Evolutionary conservation across 2,329 filamentous ascomycete genomes (phyloP).

Genomic region (Chrysoporthe puriensis): DNA sequence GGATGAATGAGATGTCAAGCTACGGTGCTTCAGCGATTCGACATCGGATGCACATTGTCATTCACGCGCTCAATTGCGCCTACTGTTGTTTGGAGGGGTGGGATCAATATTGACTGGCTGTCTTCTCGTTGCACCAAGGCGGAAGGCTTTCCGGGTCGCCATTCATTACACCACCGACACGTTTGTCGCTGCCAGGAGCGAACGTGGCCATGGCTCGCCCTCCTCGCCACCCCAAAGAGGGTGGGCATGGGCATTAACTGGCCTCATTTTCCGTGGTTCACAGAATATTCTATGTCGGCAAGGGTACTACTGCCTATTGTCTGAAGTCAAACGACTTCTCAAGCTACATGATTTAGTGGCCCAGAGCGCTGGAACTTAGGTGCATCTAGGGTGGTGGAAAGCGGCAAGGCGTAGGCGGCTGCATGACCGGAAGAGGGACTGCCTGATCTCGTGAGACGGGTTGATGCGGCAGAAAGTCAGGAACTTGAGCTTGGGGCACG

Average conservation of each 20-base stretch:
- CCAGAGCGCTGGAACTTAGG: slow-evolving; percentile 1
- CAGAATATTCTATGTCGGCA: not conserved
- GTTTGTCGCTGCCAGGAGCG: not conserved
- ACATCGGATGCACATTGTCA: not conserved
- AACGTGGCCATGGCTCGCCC: not conserved
- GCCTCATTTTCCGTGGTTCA: not conserved
- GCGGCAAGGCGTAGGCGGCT: not conserved
- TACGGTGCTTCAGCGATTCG: not conserved
- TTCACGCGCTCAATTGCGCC: not conserved
- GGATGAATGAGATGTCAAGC: not conserved
- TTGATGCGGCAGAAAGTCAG: not conserved
- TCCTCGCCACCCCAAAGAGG: not conserved
- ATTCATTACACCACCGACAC: not conserved
- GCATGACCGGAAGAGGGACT: no score
- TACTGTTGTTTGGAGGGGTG: not conserved
- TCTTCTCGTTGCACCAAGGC: not conserved
- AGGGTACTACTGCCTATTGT: not conserved
- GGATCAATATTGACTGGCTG: not conserved
- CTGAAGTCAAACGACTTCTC: not conserved
- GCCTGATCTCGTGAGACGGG: not conserved
- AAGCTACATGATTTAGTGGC: not conserved
- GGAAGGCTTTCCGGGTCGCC: not conserved
- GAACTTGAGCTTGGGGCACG: not conserved
- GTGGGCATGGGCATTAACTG: not conserved
- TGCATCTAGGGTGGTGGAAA: not conserved